A percentile compares a stretch with the other conserved stretches of the same genome.
Evolutionary conservation across 257 asterid species (phyloP).

Genomic region (Forsythia suspensa): DNA sequence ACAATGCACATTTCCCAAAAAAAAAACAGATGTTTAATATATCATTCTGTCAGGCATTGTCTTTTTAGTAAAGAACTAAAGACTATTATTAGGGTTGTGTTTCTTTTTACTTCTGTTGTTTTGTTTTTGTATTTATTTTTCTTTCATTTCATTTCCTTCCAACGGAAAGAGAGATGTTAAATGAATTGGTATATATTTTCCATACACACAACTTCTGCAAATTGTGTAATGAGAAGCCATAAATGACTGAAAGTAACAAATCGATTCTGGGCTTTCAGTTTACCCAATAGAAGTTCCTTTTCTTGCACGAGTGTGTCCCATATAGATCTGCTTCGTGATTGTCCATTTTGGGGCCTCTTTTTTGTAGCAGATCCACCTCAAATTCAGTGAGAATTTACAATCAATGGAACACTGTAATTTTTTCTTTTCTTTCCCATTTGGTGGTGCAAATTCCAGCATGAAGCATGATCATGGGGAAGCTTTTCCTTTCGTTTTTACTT

Average conservation of each 20-base stretch:
- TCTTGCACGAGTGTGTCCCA: neutral
- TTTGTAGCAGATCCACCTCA: neutral
- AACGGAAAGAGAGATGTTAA: neutral
- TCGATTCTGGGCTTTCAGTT: slow-evolving; percentile 5
- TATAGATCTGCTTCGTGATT: neutral
- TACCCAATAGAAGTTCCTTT: slow-evolving; percentile 12
- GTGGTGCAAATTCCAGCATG: too few relatives aligned
- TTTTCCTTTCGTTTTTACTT: neutral
- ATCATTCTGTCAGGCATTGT: too few relatives aligned
- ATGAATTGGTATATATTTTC: neutral
- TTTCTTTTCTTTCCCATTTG: too few relatives aligned
- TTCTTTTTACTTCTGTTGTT: too few relatives aligned
- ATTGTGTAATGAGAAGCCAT: neutral
- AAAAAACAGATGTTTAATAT: too few relatives aligned
- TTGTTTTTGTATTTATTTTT: too few relatives aligned
- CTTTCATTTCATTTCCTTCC: too few relatives aligned
- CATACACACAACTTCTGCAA: neutral
- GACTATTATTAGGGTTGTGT: too few relatives aligned
- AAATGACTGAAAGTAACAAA: slow-evolving; percentile 21
- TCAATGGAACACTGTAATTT: neutral
- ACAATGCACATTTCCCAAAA: too few relatives aligned
- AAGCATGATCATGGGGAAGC: neutral
- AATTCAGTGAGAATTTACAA: neutral
- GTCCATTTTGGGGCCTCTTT: neutral
- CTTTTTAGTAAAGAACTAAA: too few relatives aligned